phyloP scores from a whole-genome alignment of 768 basidiomycete species.

The Pisolithus tinctorius region DNA sequence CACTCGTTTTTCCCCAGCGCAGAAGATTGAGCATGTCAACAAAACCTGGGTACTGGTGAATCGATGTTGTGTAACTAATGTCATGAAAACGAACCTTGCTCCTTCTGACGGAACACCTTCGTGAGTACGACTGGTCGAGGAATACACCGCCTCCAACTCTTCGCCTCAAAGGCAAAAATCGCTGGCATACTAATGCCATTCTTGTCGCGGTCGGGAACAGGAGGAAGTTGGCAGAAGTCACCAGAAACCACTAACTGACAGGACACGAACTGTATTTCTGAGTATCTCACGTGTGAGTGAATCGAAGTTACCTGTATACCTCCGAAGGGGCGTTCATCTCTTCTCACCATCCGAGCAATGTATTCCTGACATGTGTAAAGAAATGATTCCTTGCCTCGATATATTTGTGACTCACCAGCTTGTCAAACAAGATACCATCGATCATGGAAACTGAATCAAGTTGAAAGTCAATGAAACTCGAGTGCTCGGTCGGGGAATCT shows the following conservation, averaged over 20 bases:
- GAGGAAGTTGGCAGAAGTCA: constrained; percentile 89
- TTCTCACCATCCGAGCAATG: constrained; percentile 54
- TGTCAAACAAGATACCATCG: constrained; percentile 74
- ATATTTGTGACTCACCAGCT: constrained; percentile 43
- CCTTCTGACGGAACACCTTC: constrained; percentile 84
- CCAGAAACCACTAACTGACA: constrained; percentile 75
- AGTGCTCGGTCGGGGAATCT: not conserved
- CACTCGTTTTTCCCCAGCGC: constrained; percentile 63
- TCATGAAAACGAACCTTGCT: constrained; percentile 44
- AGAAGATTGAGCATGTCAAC: constrained; percentile 84
- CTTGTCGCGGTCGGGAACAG: constrained; percentile 51
- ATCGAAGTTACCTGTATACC: constrained; percentile 63
- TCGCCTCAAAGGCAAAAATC: constrained; percentile 74
- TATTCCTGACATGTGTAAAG: constrained; percentile 40
- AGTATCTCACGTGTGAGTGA: not conserved
- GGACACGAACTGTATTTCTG: not conserved
- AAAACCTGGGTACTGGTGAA: constrained; percentile 38
- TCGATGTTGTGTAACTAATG: not conserved
- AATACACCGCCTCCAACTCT: constrained; percentile 65
- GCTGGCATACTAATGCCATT: constrained; percentile 43
- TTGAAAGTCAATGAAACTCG: not conserved
- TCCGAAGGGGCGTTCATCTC: constrained; percentile 59
- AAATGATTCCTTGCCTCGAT: constrained; percentile 27
- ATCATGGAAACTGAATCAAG: constrained; percentile 75
- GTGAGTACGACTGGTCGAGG: constrained; percentile 48